phyloP scores from a whole-genome alignment of 805 yeast genomes.

The Yarrowia sp. region DNA sequence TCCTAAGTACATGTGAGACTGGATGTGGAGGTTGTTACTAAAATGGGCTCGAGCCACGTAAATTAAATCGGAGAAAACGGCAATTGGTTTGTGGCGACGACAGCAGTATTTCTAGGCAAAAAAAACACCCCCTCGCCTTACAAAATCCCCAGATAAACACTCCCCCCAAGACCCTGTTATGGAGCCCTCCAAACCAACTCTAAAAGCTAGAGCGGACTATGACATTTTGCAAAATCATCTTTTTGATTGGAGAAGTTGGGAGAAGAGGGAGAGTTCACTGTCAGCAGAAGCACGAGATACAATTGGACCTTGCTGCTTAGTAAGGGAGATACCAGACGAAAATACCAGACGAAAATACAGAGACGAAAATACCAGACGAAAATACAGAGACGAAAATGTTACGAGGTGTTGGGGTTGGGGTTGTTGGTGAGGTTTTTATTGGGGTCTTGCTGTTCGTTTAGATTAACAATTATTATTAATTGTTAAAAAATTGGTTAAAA shows the following conservation, averaged over 20 bases:
- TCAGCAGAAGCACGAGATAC: not conserved
- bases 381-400: no score
- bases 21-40: not conserved
- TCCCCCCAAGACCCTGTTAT: not conserved
- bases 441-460: no score
- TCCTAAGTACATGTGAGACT: not conserved
- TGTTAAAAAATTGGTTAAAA: no score
- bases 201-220: not conserved
- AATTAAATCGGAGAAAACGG: not conserved
- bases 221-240: constrained; percentile 10
- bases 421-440: no score
- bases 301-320: constrained; percentile 9
- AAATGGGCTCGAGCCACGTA: no score
- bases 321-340: not conserved
- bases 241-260: constrained; percentile 17
- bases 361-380: no score
- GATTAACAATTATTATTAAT: no score
- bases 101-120: no score
- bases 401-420: no score
- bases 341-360: no score
- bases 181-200: not conserved
- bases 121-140: no score
- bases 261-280: not conserved
- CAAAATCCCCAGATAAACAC: not conserved
- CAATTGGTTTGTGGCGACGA: not conserved